Base-by-base conservation (phyloP, 805 yeast genomes). In the Candida piceae region DNA sequence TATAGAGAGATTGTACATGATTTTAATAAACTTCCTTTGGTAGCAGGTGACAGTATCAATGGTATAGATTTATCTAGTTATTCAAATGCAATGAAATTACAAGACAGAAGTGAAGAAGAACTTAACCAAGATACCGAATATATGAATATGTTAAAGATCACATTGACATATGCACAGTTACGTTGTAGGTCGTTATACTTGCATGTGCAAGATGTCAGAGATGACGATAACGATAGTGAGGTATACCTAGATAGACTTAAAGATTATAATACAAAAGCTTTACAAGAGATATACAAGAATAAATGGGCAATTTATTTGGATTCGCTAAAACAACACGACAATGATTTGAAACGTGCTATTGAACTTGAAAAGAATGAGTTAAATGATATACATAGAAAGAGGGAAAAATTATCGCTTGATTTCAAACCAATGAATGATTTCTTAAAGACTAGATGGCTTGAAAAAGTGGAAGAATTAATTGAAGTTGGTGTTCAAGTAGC, bases 391-490 rank as follows among this genome's bases (percentile, higher is more conserved):
- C n/a, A n/a, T n/a, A n/a, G n/a, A n/a, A n/a, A n/a, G n/a, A n/a
- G n/a, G n/a, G n/a, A n/a, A n/a, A n/a, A n/a, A n/a, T n/a, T n/a
- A n/a, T n/a, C n/a, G n/a, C n/a, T n/a, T 4, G 64, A 69, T 13
- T 67, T 62, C 35, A 60, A 62, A 43, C 74, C 77, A 0, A 62
- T 66, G 18, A 52, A 69, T 37, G 67, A 65, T 22, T 70, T 70
- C 39, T 57, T 75, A 36, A 53, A 60, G n/a, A 60, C 64, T 8
- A 59, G 73, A 46, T 76, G 84, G 82, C 60, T 57, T 30, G 73
- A 71, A 7, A 72, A 69, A 18, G 53, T 78, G 19, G 60, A 63
- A 32, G 58, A 59, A 32, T 49, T 60, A 32, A 57, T 67, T 20
- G 66, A 64, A 26, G 36, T 62, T 13, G 70, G 71, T 19, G 57